These are phyloP conservation scores for Vicia villosa DNA, from an alignment of 306 rosid genomes.

Conservation along the genomic window DNA sequence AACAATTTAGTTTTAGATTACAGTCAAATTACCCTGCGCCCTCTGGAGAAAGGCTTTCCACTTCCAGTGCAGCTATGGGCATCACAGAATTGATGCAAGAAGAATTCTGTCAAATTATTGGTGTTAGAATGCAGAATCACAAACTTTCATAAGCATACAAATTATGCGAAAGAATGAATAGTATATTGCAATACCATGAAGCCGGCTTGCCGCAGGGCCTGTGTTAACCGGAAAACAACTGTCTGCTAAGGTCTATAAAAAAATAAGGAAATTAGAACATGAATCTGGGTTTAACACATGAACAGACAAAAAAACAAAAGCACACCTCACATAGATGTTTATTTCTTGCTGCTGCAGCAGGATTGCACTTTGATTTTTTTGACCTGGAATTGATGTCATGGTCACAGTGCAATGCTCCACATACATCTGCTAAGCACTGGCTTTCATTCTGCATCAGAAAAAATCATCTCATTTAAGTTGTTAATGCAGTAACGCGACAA, in stretches of 20 bases:
- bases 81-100: slow-evolving; percentile 81
- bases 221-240: slow-evolving; percentile 67
- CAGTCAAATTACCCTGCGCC: slow-evolving; percentile 58
- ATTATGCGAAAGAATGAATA: slow-evolving; percentile 29
- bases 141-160: slow-evolving; percentile 15
- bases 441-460: slow-evolving; percentile 61
- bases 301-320: slow-evolving; percentile 28
- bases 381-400: slow-evolving; percentile 47
- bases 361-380: slow-evolving; percentile 71
- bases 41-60: slow-evolving; percentile 72
- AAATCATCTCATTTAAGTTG: slow-evolving; percentile 41
- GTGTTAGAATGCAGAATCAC: slow-evolving; percentile 30
- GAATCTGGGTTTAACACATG: not conserved
- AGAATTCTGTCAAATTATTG: slow-evolving; percentile 55
- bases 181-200: slow-evolving; percentile 59
- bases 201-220: slow-evolving; percentile 67
- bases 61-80: slow-evolving; percentile 66
- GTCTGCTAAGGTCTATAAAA: slow-evolving; percentile 61
- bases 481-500: slow-evolving; percentile 6
- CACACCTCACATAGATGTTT: slow-evolving; percentile 83
- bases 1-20: not conserved
- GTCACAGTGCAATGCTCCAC: slow-evolving; percentile 85
- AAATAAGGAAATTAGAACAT: slow-evolving; percentile 29
- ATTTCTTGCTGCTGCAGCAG: slow-evolving; percentile 74
- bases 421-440: slow-evolving; percentile 73